These are phyloP conservation scores for Coniochaeta sp. DNA, from an alignment of 2,329 filamentous ascomycete genomes.

Conservation along the genomic window DNA sequence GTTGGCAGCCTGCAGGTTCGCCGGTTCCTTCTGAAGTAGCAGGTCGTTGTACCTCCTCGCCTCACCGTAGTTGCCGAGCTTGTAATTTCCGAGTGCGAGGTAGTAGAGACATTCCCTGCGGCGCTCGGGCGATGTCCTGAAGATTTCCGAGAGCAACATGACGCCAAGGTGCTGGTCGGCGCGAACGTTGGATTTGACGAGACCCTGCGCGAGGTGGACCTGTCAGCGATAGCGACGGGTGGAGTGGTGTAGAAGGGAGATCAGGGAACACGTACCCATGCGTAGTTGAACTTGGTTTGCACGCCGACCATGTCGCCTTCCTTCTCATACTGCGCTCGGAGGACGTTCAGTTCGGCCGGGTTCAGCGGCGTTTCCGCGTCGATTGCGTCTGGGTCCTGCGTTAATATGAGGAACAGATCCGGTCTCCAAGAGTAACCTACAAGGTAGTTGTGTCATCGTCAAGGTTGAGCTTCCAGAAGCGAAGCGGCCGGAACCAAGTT, in stretches of 20 bases:
- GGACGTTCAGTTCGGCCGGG: constrained; percentile 83
- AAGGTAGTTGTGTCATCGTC: constrained; percentile 19
- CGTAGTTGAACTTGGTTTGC: constrained; percentile 99
- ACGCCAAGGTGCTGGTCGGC: constrained; percentile 91
- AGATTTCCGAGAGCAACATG: constrained; percentile 90
- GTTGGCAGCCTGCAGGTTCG: constrained; percentile 84
- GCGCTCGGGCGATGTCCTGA: constrained; percentile 85
- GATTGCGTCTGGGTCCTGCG: constrained; percentile 69
- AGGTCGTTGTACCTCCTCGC: constrained; percentile 92
- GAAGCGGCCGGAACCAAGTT: not conserved
- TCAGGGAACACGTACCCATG: constrained; percentile 62
- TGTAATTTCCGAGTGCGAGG: constrained; percentile 94
- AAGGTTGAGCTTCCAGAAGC: not conserved
- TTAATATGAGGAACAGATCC: not conserved
- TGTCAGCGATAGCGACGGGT: not conserved
- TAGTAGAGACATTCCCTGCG: constrained; percentile 98
- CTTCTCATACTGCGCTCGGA: constrained; percentile 92
- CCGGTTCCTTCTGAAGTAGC: constrained; percentile 82
- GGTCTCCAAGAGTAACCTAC: constrained; percentile 7
- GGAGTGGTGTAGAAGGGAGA: not conserved
- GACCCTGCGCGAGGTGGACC: constrained; percentile 52
- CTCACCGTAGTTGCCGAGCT: constrained; percentile 95
- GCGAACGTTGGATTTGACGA: constrained; percentile 86
- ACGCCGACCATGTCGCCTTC: constrained; percentile 95
- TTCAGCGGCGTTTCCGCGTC: constrained; percentile 97